A percentile compares a stretch with the other conserved stretches of the same genome.
These are phyloP conservation scores for Geranium brycei DNA, from an alignment of 345 rosid species.

Conservation along the genomic window DNA sequence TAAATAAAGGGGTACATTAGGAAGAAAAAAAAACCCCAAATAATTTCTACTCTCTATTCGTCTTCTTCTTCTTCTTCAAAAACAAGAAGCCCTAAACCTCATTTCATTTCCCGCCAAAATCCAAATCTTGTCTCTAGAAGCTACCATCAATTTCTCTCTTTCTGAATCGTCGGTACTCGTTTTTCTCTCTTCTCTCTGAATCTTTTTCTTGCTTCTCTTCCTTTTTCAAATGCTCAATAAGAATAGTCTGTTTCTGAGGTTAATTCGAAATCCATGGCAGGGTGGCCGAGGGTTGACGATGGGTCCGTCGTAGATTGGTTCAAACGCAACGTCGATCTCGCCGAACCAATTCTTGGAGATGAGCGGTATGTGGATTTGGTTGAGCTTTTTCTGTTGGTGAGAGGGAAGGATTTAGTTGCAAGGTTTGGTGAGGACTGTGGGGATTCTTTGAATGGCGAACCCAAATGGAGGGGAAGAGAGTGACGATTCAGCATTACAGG, in stretches of 20 bases:
- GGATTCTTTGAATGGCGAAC: no score
- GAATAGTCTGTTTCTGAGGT: conserved; percentile 19
- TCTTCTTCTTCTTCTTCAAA: no score
- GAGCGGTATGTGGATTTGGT: conserved; percentile 14
- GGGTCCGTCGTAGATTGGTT: conserved; percentile 4
- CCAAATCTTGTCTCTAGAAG: no score
- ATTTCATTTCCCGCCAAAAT: no score
- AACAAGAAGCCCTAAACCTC: no score
- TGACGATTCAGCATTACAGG: no score
- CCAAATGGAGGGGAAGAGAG: no score
- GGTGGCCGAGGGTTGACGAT: conserved; percentile 17
- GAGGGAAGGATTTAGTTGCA: conserved; percentile 15
- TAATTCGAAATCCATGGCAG: conserved; percentile 20
- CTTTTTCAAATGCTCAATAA: conserved; percentile 2
- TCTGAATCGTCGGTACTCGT: no score
- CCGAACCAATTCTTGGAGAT: conserved; percentile 15
- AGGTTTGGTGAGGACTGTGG: no score
- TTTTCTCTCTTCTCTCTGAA: background rate
- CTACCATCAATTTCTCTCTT: background rate
- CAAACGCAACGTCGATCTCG: conserved; percentile 2
- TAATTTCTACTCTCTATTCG: no score
- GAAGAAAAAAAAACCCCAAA: no score
- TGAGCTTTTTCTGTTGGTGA: conserved; percentile 15
- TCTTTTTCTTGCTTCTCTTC: conserved; percentile 5
- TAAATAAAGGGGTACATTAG: no score